Base-by-base conservation (phyloP, 805 yeast genomes). In the Candida nitratophila region DNA sequence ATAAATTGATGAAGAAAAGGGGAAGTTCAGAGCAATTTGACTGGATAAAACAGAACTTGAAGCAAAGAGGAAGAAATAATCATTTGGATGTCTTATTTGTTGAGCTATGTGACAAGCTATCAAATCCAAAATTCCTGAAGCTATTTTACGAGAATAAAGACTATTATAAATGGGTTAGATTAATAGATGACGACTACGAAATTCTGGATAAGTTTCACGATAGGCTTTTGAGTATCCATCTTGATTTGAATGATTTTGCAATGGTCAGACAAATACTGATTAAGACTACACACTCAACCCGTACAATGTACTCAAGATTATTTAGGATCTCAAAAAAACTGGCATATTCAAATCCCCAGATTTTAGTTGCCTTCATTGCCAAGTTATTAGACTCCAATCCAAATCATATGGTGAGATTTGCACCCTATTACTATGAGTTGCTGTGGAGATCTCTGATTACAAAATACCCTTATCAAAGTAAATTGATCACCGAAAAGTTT, bases 371-470 rank as follows among this genome's bases (percentile, higher is more conserved):
- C 15, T 41, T 60, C 15, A 39, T 59, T 47, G 26, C 51, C 43
- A 47, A 56, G 62, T 20, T 62, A 57, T n/a, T 54, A 51, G 52
- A 60, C 16, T 32, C 46, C 5, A 32, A 40, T 48, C 47, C 3
- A 43, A 52, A n/a, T 39, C 35, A 21, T 46, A 51, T 24, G 51
- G 44, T 42, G 39, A 44, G 10, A 4, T 37, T 39, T 12, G 7
- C 12, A 3, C 27, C 24, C 14, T 15, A 7, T 3, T 58, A 53
- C 36, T 31, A 54, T 10, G 33, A 45, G 20, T 45, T 49, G 3
- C 42, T 53, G 16, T 59, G 62, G 63, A 44, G 51, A 29, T 30
- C 49, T 3, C 39, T 52, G 14, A 40, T 53, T 6, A 41, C 38
- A 14, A 48, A 49, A 37, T 55, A 51, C 43, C 61, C 63, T 3